Conservation (phyloP, 305 asterid species). For the Fraxinus dipetala region DNA sequence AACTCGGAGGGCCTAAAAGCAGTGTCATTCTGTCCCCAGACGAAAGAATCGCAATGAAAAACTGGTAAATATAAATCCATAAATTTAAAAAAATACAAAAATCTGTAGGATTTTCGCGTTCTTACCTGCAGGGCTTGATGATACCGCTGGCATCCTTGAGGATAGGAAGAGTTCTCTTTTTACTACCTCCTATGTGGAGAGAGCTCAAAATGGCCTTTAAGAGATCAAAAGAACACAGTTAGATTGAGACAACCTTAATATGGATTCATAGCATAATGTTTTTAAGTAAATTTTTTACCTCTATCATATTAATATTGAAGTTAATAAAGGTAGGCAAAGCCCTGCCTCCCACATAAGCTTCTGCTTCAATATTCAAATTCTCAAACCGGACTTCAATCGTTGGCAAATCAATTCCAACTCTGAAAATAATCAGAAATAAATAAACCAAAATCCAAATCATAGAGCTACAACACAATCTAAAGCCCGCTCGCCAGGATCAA, state of each 20-base stretch:
- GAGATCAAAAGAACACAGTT: background rate
- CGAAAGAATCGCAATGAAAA: background rate
- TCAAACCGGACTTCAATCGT: constrained; percentile 73
- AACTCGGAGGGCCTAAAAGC: constrained; percentile 72
- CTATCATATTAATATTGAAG: constrained; percentile 39
- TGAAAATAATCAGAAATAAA: constrained; percentile 17
- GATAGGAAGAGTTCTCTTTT: constrained; percentile 52
- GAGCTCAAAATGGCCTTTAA: constrained; percentile 34
- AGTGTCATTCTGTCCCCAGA: constrained; percentile 49
- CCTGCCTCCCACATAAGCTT: constrained; percentile 53
- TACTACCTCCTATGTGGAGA: constrained; percentile 41
- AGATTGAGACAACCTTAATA: background rate
- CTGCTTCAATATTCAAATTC: constrained; percentile 58
- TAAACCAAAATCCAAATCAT: background rate
- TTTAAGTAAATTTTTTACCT: constrained; percentile 34
- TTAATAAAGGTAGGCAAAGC: constrained; percentile 59
- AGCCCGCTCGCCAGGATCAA: background rate
- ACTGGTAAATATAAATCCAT: background rate
- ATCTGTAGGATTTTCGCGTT: background rate
- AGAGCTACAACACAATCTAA: background rate
- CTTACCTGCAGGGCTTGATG: constrained; percentile 58
- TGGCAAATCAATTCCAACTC: constrained; percentile 79
- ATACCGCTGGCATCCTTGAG: constrained; percentile 68
- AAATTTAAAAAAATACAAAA: background rate
- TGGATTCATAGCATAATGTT: background rate